Evolutionary conservation across 768 basidiomycete genomes (phyloP).

Genomic region (Asterophora lycoperdoides): DNA sequence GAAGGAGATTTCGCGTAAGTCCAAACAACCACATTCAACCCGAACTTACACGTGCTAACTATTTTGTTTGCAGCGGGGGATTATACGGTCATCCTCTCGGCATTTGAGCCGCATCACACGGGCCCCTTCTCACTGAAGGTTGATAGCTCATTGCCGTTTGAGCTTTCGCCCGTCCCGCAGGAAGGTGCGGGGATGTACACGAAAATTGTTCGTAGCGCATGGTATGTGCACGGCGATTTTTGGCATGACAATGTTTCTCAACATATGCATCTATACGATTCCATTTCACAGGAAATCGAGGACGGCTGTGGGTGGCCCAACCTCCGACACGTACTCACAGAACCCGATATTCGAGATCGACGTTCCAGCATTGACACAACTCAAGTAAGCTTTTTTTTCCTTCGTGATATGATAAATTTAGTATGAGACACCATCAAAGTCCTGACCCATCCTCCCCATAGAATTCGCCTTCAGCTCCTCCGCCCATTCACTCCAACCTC

Average conservation of each 20-base stretch:
- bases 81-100: constrained; percentile 81
- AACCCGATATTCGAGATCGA: constrained; percentile 71
- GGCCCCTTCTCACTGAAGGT: constrained; percentile 65
- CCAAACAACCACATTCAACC: not conserved
- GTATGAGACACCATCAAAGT: too few species aligned
- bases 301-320: constrained; percentile 68
- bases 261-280: too few species aligned
- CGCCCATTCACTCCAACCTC: constrained; percentile 40
- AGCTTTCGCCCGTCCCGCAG: constrained; percentile 61
- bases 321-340: constrained; percentile 53
- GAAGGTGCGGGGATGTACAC: constrained; percentile 93
- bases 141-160: constrained; percentile 58
- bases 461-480: constrained; percentile 66
- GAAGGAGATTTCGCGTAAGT: constrained; percentile 52
- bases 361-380: constrained; percentile 45
- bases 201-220: constrained; percentile 63
- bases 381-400: constrained; percentile 43
- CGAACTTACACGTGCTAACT: not conserved
- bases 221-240: constrained; percentile 42
- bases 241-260: too few species aligned
- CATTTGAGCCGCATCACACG: constrained; percentile 70
- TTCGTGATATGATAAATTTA: too few species aligned
- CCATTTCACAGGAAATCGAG: constrained; percentile 41
- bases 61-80: constrained; percentile 50
- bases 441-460: constrained; percentile 21